These are phyloP conservation scores for Pseudozyma hubeiensis DNA, from an alignment of 1,284 basidiomycete species.

Conservation along the genomic window DNA sequence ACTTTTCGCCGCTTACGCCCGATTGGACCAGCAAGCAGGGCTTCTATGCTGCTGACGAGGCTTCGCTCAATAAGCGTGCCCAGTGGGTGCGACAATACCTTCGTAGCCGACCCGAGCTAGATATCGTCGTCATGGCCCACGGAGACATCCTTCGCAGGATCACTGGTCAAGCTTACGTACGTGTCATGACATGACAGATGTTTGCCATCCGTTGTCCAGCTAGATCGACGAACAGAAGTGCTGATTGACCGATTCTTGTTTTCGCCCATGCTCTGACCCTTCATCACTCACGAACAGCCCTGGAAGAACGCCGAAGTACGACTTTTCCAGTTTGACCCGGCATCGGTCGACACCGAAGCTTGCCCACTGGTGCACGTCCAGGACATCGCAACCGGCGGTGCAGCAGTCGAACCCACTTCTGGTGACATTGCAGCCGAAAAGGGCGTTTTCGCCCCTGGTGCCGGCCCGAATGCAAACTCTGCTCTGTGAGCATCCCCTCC, in stretches of 20 bases:
- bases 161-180: constrained; percentile 48
- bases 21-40: constrained; percentile 68
- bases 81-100: constrained; percentile 67
- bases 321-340: constrained; percentile 60
- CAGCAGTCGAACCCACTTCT: constrained; percentile 52
- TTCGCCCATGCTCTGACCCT: neutral
- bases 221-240: neutral
- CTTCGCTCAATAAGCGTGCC: constrained; percentile 58
- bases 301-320: constrained; percentile 68
- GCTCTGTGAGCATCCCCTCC: constrained; percentile 49
- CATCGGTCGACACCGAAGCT: constrained; percentile 49
- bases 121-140: constrained; percentile 67
- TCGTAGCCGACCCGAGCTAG: constrained; percentile 60
- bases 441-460: constrained; percentile 71
- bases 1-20: constrained; percentile 61
- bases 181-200: constrained; percentile 7
- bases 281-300: constrained; percentile 16
- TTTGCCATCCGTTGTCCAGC: neutral
- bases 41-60: constrained; percentile 63
- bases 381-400: constrained; percentile 57
- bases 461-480: constrained; percentile 68
- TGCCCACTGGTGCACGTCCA: constrained; percentile 53
- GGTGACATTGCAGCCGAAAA: constrained; percentile 47
- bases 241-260: neutral
- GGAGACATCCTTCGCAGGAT: constrained; percentile 67